phyloP scores from a whole-genome alignment of 192 early-diverging fungal species.

The Backusella macrospora region DNA sequence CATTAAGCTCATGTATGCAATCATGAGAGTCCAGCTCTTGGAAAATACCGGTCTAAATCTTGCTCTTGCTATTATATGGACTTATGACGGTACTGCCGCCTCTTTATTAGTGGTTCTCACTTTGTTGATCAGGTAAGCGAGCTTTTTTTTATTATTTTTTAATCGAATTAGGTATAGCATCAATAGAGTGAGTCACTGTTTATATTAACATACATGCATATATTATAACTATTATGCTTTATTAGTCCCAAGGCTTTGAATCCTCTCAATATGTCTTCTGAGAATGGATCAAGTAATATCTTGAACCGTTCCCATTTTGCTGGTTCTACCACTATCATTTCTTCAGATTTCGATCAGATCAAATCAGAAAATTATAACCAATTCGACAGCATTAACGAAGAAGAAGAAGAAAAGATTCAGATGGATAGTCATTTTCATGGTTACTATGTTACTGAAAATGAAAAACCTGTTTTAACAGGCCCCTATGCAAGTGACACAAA shows the following conservation, averaged over 20 bases:
- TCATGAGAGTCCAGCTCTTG: neutral
- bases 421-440: neutral
- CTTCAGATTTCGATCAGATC: conserved; percentile 4
- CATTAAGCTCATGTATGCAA: conserved; percentile 9
- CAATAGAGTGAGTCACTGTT: neutral
- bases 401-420: neutral
- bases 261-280: conserved; percentile 1
- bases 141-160: neutral
- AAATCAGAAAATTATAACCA: neutral
- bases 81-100: conserved; percentile 10
- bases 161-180: neutral
- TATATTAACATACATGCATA: neutral
- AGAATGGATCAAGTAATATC: neutral
- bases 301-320: neutral
- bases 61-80: conserved; percentile 8
- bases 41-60: neutral
- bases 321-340: neutral
- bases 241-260: conserved; percentile 8
- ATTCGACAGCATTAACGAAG: neutral
- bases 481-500: neutral
- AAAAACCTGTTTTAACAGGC: neutral
- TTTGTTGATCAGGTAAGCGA: conserved; percentile 5
- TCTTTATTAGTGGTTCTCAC: conserved; percentile 6
- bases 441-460: neutral
- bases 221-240: neutral